Evolutionary conservation across 1,284 basidiomycete genomes (phyloP).

Genomic region (Rhodotorula sp.): DNA sequence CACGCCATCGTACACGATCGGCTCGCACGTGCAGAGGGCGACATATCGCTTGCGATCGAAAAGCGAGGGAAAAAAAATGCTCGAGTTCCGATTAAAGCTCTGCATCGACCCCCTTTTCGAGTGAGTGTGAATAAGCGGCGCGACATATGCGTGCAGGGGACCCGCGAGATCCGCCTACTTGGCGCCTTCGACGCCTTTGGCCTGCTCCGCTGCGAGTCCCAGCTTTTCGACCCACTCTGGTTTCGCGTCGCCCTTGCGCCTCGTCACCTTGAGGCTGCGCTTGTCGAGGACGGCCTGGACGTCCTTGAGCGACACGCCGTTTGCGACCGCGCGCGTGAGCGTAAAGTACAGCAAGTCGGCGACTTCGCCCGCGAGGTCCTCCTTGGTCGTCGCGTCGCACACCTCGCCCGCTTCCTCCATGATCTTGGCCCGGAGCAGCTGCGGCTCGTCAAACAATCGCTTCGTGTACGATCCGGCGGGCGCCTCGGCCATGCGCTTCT

Average conservation of each 20-base stretch:
- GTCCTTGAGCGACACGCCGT: conserved; percentile 79
- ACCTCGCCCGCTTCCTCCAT: conserved; percentile 98
- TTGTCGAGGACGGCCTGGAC: conserved; percentile 80
- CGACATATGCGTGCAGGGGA: neutral
- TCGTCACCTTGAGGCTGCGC: conserved; percentile 83
- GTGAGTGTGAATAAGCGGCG: neutral
- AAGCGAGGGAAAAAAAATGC: no score
- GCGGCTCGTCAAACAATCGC: conserved; percentile 77
- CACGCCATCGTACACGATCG: no score
- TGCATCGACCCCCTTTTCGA: neutral
- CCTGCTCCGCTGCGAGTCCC: conserved; percentile 40
- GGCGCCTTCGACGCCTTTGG: conserved; percentile 41
- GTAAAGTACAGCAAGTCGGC: conserved; percentile 96
- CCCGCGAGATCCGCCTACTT: conserved; percentile 6
- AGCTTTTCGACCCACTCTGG: conserved; percentile 65
- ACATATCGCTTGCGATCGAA: no score
- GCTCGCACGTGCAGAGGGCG: no score
- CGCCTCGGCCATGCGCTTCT: conserved; percentile 68
- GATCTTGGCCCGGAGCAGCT: conserved; percentile 84
- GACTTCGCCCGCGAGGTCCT: conserved; percentile 92
- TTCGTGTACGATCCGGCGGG: conserved; percentile 91
- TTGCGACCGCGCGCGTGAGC: conserved; percentile 75
- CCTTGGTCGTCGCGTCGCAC: conserved; percentile 73
- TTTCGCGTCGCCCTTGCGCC: conserved; percentile 91
- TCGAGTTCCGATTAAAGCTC: neutral